phyloP scores from a whole-genome alignment of 208 protist genomes.

The Crithidia bombi region DNA sequence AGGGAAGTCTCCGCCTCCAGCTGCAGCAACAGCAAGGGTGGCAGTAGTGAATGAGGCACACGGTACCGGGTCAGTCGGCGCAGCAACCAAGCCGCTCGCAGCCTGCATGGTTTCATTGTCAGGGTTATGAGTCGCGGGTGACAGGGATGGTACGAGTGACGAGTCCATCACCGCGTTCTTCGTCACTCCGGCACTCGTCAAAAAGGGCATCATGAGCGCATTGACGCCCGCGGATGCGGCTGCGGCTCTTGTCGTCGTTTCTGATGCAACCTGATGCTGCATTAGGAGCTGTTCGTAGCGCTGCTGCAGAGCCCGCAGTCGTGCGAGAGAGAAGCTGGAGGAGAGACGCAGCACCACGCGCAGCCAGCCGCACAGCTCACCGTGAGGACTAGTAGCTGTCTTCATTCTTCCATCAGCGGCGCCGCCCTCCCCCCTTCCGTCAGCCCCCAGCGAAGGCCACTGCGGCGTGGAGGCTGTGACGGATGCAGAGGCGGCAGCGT shows the following conservation, averaged over 20 bases:
- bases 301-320: neutral
- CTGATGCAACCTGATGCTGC: too few relatives aligned
- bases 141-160: too few relatives aligned
- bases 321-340: neutral
- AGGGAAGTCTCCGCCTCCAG: neutral
- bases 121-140: too few relatives aligned
- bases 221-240: too few relatives aligned
- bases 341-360: conserved; percentile 6
- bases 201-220: too few relatives aligned
- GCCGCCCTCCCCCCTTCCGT: neutral
- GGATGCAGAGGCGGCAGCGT: neutral
- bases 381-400: neutral
- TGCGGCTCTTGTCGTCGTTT: too few relatives aligned
- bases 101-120: too few relatives aligned
- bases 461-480: neutral
- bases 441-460: neutral
- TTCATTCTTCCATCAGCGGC: neutral
- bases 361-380: conserved; percentile 1
- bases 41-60: too few relatives aligned
- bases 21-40: neutral
- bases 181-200: too few relatives aligned
- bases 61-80: too few relatives aligned
- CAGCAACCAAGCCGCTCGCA: too few relatives aligned
- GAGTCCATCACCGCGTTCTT: too few relatives aligned
- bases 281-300: neutral